Evolutionary conservation across 1,284 basidiomycete species (phyloP), one percentile per base, ranked within the genome.

Genomic region (Trichosporon faecale): DNA sequence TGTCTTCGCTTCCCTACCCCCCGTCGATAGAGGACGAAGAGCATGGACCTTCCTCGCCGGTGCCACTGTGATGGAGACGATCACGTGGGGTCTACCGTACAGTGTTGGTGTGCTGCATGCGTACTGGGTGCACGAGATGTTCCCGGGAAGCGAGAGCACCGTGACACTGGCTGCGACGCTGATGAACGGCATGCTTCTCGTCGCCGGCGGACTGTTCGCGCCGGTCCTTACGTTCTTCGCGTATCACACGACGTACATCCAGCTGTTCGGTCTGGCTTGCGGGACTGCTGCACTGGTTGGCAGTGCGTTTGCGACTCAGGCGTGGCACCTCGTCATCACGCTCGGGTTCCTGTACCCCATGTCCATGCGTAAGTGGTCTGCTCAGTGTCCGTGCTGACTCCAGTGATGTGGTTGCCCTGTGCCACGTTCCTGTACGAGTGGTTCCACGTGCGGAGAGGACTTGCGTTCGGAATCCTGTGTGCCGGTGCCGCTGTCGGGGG

Each of bases 11-110:
- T 61, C 57, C 8, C 75, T 84, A 0, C 77, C 76, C 1, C 80
- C 78, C 0, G 79, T 80, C 18, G 83, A 84, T 68, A 57, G 71
- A 0, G 83, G 83, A 0, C 57, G 55, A 1, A 67, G 75, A 0
- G 82, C 82, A 12, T 84, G 82, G 82, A 49, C 75, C 0, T 84
- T 82, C 70, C 74, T 83, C 2, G 65, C 76, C 0, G 80, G 73
- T 0, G 81, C 80, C 0, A 81, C 81, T 4, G 65, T 74, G 3
- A 75, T 79, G n/a, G 82, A 84, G 72, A 69, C 74, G 6, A 67
- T 80, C 11, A 76, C 81, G 7, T 84, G 80, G 78, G 82, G 82
- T 1, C 64, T 83, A 29, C 78, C 80, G n/a, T 83, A 78, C 68
- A 75, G 76, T 33, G 76, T 81, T 52, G 80, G 80, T 72, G 75